Percentiles rank a stretch among this genome's conserved stretches.
Conservation (phyloP, 768 basidiomycete species). For the Paxillus ammoniavirescens region DNA sequence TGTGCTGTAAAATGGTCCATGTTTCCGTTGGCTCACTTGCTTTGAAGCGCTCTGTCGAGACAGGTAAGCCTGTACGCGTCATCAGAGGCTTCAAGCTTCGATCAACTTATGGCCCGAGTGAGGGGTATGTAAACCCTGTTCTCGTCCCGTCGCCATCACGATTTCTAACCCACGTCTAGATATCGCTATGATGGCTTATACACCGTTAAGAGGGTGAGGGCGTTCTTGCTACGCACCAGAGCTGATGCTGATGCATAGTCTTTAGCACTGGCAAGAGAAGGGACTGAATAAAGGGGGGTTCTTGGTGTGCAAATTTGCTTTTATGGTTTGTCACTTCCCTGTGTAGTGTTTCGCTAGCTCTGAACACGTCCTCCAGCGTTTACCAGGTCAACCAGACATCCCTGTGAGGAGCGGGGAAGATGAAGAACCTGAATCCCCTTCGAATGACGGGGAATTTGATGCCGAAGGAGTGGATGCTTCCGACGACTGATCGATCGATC, state of each 20-base stretch:
- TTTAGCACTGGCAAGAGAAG: conserved; percentile 69
- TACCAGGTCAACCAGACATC: conserved; percentile 23
- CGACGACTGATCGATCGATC: neutral
- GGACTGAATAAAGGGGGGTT: conserved; percentile 69
- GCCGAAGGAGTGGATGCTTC: neutral
- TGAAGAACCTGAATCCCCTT: conserved; percentile 1
- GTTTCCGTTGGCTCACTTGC: neutral
- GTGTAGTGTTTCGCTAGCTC: neutral
- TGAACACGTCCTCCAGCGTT: conserved; percentile 14
- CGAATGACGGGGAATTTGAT: conserved; percentile 1
- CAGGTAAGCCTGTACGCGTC: conserved; percentile 80
- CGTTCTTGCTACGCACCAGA: neutral
- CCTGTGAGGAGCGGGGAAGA: conserved; percentile 20
- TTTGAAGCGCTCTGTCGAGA: conserved; percentile 69
- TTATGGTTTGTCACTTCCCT: conserved; percentile 53
- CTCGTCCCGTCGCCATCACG: neutral
- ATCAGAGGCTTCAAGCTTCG: conserved; percentile 71
- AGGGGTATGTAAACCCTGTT: conserved; percentile 51
- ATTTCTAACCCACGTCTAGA: conserved; percentile 32
- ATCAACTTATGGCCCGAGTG: conserved; percentile 72
- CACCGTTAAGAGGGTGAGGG: conserved; percentile 61
- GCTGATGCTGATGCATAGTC: neutral
- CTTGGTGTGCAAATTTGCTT: conserved; percentile 82
- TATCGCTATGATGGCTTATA: conserved; percentile 94
- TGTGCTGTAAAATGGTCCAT: neutral